These are phyloP conservation scores for Pseudoperonospora humuli DNA, from an alignment of 352 stramenopile genomes.

Conservation along the genomic window DNA sequence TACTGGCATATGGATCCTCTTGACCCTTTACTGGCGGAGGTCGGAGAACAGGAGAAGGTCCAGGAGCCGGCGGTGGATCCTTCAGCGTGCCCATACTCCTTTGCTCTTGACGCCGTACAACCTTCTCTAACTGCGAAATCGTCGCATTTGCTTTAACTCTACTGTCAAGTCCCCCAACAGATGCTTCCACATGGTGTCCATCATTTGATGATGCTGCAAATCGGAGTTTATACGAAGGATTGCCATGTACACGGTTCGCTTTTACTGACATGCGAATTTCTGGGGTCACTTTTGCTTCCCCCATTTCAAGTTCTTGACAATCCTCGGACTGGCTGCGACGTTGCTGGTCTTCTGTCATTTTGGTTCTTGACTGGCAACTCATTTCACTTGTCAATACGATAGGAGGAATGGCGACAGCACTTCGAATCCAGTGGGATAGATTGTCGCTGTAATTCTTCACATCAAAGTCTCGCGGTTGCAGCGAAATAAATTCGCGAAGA, in stretches of 20 bases:
- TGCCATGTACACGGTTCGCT: slow-evolving; percentile 18
- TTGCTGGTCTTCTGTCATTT: neutral
- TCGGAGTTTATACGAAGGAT: slow-evolving; percentile 23
- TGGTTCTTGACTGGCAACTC: neutral
- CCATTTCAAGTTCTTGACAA: neutral
- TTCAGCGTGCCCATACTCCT: slow-evolving; percentile 11
- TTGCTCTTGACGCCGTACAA: slow-evolving; percentile 11
- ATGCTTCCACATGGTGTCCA: slow-evolving; percentile 18
- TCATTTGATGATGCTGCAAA: slow-evolving; percentile 16
- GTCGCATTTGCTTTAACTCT: slow-evolving; percentile 22
- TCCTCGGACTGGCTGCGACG: neutral
- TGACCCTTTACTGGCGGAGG: slow-evolving; percentile 6
- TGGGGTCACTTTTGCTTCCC: neutral
- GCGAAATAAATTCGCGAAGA: slow-evolving; percentile 21
- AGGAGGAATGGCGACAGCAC: slow-evolving; percentile 14
- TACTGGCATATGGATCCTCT: slow-evolving; percentile 13
- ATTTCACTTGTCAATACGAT: slow-evolving; percentile 1
- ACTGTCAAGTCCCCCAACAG: slow-evolving; percentile 22
- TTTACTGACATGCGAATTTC: slow-evolving; percentile 27
- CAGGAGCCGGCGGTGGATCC: slow-evolving; percentile 1
- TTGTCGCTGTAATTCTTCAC: slow-evolving; percentile 3
- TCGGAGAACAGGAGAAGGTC: slow-evolving; percentile 6
- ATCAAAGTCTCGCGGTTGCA: slow-evolving; percentile 17
- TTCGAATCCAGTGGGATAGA: slow-evolving; percentile 22
- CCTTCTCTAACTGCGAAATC: slow-evolving; percentile 16